A percentile compares a stretch with the other conserved stretches of the same genome.
Conservation (phyloP, 148 eudicot genomes). For the Drosera capensis region DNA sequence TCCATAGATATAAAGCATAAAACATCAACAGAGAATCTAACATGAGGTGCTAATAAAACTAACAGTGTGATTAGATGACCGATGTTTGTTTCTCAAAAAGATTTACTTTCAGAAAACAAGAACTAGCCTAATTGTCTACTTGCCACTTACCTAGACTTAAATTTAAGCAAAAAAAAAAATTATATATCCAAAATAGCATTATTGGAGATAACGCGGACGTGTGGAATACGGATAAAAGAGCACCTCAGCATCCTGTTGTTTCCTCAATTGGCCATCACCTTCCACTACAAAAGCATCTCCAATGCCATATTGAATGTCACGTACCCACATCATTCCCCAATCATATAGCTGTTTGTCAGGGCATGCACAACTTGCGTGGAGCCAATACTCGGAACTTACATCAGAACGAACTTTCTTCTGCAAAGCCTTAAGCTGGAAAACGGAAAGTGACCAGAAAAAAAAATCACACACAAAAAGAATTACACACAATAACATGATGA, state of each 20-base stretch:
- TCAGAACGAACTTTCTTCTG: constrained; percentile 79
- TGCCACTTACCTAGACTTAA: too few relatives aligned
- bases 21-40: too few relatives aligned
- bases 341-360: constrained; percentile 82
- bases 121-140: too few relatives aligned
- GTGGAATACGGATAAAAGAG: background rate
- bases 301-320: constrained; percentile 64
- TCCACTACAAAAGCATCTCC: constrained; percentile 84
- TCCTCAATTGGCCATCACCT: constrained; percentile 71
- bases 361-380: constrained; percentile 58
- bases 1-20: too few relatives aligned
- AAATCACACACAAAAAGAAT: background rate
- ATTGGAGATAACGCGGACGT: background rate
- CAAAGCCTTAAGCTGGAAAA: constrained; percentile 61
- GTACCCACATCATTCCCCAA: constrained; percentile 82
- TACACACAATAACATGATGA: background rate
- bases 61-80: too few relatives aligned
- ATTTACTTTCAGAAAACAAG: too few relatives aligned
- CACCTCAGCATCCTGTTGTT: constrained; percentile 92
- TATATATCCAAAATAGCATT: background rate
- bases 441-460: constrained; percentile 8
- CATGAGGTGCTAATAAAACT: too few relatives aligned
- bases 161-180: too few relatives aligned
- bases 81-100: too few relatives aligned
- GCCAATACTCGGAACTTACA: constrained; percentile 89